Percentiles rank a stretch among this genome's conserved stretches.
phyloP scores from a whole-genome alignment of 106 monocot species.

The Acorus gramineus region DNA sequence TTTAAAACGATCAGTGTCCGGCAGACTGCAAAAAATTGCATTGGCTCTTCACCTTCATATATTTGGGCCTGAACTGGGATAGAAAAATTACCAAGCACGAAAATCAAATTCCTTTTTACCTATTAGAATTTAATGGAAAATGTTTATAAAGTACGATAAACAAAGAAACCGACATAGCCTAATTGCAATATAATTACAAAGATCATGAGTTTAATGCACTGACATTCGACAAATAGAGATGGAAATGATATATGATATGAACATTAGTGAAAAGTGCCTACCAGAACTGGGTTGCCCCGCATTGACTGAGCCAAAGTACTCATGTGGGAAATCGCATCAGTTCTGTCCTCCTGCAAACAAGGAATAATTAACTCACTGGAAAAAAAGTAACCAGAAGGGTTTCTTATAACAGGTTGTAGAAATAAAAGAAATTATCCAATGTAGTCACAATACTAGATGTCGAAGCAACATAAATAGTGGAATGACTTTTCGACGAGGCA shows the following conservation, averaged over 20 bases:
- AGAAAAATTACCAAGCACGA: conserved; percentile 1
- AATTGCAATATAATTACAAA: too few relatives aligned
- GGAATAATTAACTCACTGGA: not conserved
- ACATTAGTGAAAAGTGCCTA: conserved; percentile 2
- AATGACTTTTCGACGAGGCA: too few relatives aligned
- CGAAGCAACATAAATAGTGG: too few relatives aligned
- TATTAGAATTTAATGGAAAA: too few relatives aligned
- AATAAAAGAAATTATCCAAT: too few relatives aligned
- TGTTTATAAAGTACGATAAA: too few relatives aligned
- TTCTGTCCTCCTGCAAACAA: conserved; percentile 36
- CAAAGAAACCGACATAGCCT: too few relatives aligned
- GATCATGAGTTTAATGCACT: not conserved
- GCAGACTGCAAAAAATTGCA: conserved; percentile 37
- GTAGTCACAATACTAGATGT: too few relatives aligned
- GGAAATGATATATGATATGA: not conserved
- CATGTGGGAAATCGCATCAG: conserved; percentile 17
- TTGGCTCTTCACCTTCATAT: conserved; percentile 41
- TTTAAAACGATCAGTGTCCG: conserved; percentile 28
- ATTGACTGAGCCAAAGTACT: conserved; percentile 22
- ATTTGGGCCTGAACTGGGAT: conserved; percentile 58
- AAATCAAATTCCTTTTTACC: too few relatives aligned
- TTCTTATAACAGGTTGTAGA: too few relatives aligned
- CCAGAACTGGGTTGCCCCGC: conserved; percentile 32
- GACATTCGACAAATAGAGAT: not conserved
- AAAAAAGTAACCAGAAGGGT: too few relatives aligned